phyloP scores from a whole-genome alignment of 192 early-diverging fungal genomes.

The Coemansia sp. region DNA sequence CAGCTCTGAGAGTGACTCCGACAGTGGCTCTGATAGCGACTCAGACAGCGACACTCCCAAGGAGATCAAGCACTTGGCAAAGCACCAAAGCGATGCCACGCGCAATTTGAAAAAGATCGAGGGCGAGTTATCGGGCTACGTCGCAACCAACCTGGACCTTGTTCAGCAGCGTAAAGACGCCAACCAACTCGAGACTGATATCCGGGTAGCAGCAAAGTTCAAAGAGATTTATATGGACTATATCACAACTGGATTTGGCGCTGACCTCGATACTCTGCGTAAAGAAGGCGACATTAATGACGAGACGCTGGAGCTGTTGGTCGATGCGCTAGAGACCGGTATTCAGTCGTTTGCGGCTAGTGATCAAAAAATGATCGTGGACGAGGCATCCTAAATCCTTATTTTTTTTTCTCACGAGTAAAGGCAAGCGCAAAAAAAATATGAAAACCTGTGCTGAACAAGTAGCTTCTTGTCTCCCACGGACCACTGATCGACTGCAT shows the following conservation, averaged over 20 bases:
- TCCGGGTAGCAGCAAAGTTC: constrained; percentile 27
- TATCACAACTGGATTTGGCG: constrained; percentile 45
- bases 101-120: constrained; percentile 12
- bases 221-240: constrained; percentile 55
- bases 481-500: not conserved
- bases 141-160: constrained; percentile 47
- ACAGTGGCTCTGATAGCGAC: constrained; percentile 16
- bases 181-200: constrained; percentile 12
- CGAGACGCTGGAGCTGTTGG: constrained; percentile 42
- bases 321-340: constrained; percentile 45
- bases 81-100: constrained; percentile 20
- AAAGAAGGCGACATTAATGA: constrained; percentile 44
- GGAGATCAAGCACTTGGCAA: constrained; percentile 16
- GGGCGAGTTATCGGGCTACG: constrained; percentile 17
- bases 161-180: constrained; percentile 13
- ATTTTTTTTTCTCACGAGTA: not conserved
- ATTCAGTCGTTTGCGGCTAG: constrained; percentile 30
- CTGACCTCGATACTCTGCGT: constrained; percentile 46
- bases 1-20: constrained; percentile 6
- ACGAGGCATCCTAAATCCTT: constrained; percentile 9
- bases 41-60: constrained; percentile 11
- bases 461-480: not conserved
- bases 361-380: constrained; percentile 43
- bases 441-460: not conserved
- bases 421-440: not conserved